Percentiles rank a stretch among this genome's conserved stretches.
Conservation (phyloP, 1,284 basidiomycete species). For the Cutaneotrichosporon sp. region DNA sequence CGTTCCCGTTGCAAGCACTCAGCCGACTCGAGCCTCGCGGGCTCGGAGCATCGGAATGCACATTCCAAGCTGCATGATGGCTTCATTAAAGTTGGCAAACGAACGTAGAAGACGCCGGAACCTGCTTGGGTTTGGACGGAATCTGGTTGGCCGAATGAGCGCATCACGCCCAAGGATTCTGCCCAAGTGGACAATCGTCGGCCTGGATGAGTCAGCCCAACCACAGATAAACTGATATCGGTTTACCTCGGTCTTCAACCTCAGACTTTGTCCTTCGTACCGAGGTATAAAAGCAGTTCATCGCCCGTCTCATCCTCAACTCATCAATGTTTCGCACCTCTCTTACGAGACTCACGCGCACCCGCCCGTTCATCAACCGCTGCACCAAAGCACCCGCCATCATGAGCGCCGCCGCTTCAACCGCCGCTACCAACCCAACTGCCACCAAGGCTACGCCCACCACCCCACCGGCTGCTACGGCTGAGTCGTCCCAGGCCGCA, state of each 20-base stretch:
- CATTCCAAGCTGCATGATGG: neutral
- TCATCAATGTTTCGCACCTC: neutral
- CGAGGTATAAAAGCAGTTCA: neutral
- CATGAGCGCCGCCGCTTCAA: neutral
- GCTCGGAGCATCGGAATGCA: neutral
- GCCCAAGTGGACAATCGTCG: too few relatives aligned
- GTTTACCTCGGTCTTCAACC: too few relatives aligned
- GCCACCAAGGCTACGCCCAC: neutral
- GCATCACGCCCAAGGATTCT: neutral
- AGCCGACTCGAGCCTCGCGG: too few relatives aligned
- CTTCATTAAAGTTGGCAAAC: neutral
- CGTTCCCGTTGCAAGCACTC: too few relatives aligned
- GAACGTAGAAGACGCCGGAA: neutral
- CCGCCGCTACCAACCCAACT: neutral
- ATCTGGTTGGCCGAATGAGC: neutral
- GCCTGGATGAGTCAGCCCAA: neutral
- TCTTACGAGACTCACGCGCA: neutral
- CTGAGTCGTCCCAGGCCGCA: neutral
- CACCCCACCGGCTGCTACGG: neutral
- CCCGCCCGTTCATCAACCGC: neutral
- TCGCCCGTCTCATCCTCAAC: neutral
- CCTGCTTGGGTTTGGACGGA: neutral
- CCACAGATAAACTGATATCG: too few relatives aligned
- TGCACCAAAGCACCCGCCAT: neutral
- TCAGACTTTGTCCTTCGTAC: too few relatives aligned